phyloP scores from a whole-genome alignment of 495 filamentous ascomycete species.

The Platismatia glauca region DNA sequence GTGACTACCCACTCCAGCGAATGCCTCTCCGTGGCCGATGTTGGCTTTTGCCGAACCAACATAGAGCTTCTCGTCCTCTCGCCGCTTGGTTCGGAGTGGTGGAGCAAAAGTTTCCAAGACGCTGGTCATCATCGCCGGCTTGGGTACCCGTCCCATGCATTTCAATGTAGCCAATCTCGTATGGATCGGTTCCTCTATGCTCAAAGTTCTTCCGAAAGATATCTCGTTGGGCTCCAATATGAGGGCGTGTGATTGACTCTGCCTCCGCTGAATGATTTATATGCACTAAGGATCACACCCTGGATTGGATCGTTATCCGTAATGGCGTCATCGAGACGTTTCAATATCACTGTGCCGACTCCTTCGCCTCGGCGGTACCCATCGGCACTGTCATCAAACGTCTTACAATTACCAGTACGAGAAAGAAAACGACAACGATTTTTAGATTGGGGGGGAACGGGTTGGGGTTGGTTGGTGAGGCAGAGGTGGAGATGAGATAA shows the following conservation, averaged over 20 bases:
- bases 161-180: slow-evolving; percentile 27
- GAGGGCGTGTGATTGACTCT: slow-evolving; percentile 16
- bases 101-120: too few relatives aligned
- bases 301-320: slow-evolving; percentile 53
- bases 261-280: slow-evolving; percentile 41
- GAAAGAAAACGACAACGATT: neutral
- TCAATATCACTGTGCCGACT: slow-evolving; percentile 34
- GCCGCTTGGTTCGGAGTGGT: too few relatives aligned
- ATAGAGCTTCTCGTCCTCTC: too few relatives aligned
- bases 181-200: slow-evolving; percentile 13
- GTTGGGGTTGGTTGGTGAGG: too few relatives aligned
- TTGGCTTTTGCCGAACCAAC: slow-evolving; percentile 37
- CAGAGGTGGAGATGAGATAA: too few relatives aligned
- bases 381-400: slow-evolving; percentile 39
- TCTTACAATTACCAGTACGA: slow-evolving; percentile 41
- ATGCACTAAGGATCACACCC: slow-evolving; percentile 48
- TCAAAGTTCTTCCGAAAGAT: slow-evolving; percentile 18
- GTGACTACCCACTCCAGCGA: slow-evolving; percentile 36
- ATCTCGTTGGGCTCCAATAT: slow-evolving; percentile 27
- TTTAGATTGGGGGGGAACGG: too few relatives aligned
- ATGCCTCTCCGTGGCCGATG: slow-evolving; percentile 39
- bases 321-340: slow-evolving; percentile 50
- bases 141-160: slow-evolving; percentile 34
- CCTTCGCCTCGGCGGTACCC: slow-evolving; percentile 37
- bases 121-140: slow-evolving; percentile 31